These are phyloP conservation scores for Gomphus sp. DNA, from an alignment of 1,284 basidiomycete genomes.

Conservation along the genomic window DNA sequence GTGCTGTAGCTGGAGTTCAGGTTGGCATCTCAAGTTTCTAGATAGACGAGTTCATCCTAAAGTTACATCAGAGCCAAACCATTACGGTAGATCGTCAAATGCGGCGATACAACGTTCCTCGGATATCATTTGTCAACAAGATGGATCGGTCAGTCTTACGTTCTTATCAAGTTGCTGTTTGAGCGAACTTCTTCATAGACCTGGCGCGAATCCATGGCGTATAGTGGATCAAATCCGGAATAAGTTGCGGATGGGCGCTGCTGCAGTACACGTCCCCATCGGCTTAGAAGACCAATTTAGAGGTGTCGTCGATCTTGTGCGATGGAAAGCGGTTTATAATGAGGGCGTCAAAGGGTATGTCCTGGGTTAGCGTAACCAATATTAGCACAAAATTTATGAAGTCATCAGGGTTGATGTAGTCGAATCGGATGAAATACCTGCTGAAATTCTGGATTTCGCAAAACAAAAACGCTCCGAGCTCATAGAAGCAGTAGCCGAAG, in stretches of 20 bases:
- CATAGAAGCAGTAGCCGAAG: conserved; percentile 92
- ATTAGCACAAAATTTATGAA: neutral
- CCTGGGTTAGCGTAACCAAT: neutral
- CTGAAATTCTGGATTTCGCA: conserved; percentile 61
- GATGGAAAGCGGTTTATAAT: conserved; percentile 95
- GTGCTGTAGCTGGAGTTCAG: conserved; percentile 95
- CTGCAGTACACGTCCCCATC: conserved; percentile 95
- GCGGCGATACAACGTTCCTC: conserved; percentile 92
- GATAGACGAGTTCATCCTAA: neutral
- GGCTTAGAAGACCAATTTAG: conserved; percentile 83
- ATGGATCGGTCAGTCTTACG: conserved; percentile 74
- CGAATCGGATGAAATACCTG: conserved; percentile 88
- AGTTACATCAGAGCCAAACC: conserved; percentile 72
- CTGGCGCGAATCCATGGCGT: conserved; percentile 95
- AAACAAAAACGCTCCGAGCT: conserved; percentile 83
- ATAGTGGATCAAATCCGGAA: conserved; percentile 88
- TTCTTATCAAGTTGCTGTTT: neutral
- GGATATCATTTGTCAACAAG: conserved; percentile 98
- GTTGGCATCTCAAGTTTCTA: conserved; percentile 28
- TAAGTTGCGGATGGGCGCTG: conserved; percentile 89
- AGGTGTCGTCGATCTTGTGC: conserved; percentile 90
- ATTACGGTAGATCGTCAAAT: conserved; percentile 99
- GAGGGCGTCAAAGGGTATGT: conserved; percentile 88
- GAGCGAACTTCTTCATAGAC: conserved; percentile 35
- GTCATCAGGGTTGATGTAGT: conserved; percentile 61